These are phyloP conservation scores for Ceraceosorus bombacis DNA, from an alignment of 1,284 basidiomycete genomes.

Conservation along the genomic window DNA sequence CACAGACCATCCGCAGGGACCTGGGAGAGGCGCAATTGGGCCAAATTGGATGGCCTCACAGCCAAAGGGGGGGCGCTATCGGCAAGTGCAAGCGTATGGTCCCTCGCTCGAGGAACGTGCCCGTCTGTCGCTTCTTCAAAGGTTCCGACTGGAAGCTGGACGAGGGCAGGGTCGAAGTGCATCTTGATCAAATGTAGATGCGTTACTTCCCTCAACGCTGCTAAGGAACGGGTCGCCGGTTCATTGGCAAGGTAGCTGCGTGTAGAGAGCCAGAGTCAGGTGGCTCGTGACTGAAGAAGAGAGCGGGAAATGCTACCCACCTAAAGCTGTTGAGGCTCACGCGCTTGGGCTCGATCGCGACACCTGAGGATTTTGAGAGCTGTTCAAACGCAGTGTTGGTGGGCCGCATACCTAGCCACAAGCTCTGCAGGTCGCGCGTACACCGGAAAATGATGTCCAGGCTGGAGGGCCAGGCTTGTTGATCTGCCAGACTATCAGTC, in stretches of 20 bases:
- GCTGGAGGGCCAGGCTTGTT: not conserved
- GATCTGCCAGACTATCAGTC: conserved; percentile 2
- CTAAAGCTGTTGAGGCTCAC: conserved; percentile 1
- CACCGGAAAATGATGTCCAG: conserved; percentile 1
- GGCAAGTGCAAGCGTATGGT: too few relatives aligned
- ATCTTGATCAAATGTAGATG: conserved; percentile 5
- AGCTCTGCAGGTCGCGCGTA: not conserved
- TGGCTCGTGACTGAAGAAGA: too few relatives aligned
- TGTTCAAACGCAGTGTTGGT: not conserved
- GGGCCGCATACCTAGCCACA: not conserved
- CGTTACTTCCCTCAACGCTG: not conserved
- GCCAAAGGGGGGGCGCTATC: too few relatives aligned
- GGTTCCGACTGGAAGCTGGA: not conserved
- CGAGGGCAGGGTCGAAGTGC: not conserved
- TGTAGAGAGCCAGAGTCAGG: too few relatives aligned
- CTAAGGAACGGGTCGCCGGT: not conserved
- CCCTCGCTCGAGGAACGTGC: too few relatives aligned
- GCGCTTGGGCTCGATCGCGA: not conserved
- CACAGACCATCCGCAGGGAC: too few relatives aligned
- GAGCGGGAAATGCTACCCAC: not conserved
- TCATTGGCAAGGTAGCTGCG: not conserved
- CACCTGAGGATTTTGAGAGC: not conserved
- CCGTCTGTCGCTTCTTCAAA: too few relatives aligned
- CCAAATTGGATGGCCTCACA: too few relatives aligned
- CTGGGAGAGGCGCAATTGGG: too few relatives aligned